Percentiles rank a stretch among this genome's conserved stretches.
These are phyloP conservation scores for Diaporthe humulicola DNA, from an alignment of 2,329 filamentous ascomycete species.

Conservation along the genomic window DNA sequence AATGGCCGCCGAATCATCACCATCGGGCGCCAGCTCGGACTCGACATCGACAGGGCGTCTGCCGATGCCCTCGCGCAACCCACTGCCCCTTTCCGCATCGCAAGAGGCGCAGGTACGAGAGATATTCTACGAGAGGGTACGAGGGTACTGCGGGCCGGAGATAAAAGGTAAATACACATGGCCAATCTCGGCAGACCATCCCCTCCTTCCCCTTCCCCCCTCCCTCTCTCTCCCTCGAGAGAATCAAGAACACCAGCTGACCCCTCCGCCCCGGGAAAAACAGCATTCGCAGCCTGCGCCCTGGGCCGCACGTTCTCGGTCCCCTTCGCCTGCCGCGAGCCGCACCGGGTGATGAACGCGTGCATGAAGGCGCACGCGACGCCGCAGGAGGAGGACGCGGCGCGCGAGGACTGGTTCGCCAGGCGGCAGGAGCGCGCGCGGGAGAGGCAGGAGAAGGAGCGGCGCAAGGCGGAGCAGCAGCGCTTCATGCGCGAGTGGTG, in stretches of 20 bases:
- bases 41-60: slow-evolving; percentile 45
- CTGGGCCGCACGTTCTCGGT: slow-evolving; percentile 87
- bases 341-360: slow-evolving; percentile 89
- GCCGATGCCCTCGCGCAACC: slow-evolving; percentile 76
- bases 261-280: background rate
- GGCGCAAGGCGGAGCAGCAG: slow-evolving; percentile 72
- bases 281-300: slow-evolving; percentile 94
- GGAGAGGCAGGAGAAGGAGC: slow-evolving; percentile 74
- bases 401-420: slow-evolving; percentile 94
- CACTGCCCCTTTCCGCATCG: slow-evolving; percentile 83
- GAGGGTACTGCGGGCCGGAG: slow-evolving; percentile 80
- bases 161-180: slow-evolving; percentile 75
- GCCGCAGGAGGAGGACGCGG: slow-evolving; percentile 86
- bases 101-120: slow-evolving; percentile 88
- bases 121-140: slow-evolving; percentile 84
- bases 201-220: background rate
- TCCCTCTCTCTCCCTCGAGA: background rate
- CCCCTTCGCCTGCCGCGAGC: slow-evolving; percentile 84
- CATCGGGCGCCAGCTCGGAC: slow-evolving; percentile 48
- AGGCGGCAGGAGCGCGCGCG: slow-evolving; percentile 77
- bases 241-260: background rate
- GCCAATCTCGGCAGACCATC: background rate
- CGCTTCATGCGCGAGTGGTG: slow-evolving; percentile 77
- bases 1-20: slow-evolving; percentile 53
- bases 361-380: slow-evolving; percentile 94